These are phyloP conservation scores for Cordyceps fumosorosea DNA, from an alignment of 2,329 filamentous ascomycete species.

Conservation along the genomic window DNA sequence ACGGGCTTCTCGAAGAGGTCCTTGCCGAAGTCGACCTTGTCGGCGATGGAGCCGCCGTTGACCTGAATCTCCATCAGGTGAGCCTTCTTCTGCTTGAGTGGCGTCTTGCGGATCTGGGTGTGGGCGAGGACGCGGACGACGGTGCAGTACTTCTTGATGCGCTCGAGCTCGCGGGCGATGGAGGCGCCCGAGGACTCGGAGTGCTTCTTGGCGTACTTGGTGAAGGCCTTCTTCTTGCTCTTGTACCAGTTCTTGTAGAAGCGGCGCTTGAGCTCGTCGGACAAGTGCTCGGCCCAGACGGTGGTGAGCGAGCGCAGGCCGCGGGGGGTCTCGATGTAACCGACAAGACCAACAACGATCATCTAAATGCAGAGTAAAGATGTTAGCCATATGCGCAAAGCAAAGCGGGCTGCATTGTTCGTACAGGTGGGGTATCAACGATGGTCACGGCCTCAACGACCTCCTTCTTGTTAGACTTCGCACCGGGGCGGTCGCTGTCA, in stretches of 20 bases:
- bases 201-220: conserved; percentile 99
- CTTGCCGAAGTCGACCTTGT: conserved; percentile 95
- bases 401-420: conserved; percentile 78
- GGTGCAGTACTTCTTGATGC: conserved; percentile 99
- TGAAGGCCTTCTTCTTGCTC: conserved; percentile 99
- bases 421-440: conserved; percentile 92
- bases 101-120: conserved; percentile 98
- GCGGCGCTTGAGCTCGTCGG: conserved; percentile 96
- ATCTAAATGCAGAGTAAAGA: conserved; percentile 61
- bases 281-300: conserved; percentile 98
- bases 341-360: conserved; percentile 99
- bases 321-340: conserved; percentile 99
- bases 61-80: conserved; percentile 99
- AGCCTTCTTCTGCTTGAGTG: conserved; percentile 99
- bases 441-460: conserved; percentile 82
- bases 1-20: conserved; percentile 99
- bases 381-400: conserved; percentile 67
- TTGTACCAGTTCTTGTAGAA: conserved; percentile 99
- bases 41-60: conserved; percentile 91
- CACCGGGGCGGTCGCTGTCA: conserved; percentile 97
- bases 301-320: conserved; percentile 99
- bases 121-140: conserved; percentile 98
- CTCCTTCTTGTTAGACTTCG: conserved; percentile 99
- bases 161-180: conserved; percentile 95
- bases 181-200: conserved; percentile 84